A percentile compares a stretch with the other conserved stretches of the same genome.
Evolutionary conservation across 1,284 basidiomycete species (phyloP).

Genomic region (Jaminaea rosea): DNA sequence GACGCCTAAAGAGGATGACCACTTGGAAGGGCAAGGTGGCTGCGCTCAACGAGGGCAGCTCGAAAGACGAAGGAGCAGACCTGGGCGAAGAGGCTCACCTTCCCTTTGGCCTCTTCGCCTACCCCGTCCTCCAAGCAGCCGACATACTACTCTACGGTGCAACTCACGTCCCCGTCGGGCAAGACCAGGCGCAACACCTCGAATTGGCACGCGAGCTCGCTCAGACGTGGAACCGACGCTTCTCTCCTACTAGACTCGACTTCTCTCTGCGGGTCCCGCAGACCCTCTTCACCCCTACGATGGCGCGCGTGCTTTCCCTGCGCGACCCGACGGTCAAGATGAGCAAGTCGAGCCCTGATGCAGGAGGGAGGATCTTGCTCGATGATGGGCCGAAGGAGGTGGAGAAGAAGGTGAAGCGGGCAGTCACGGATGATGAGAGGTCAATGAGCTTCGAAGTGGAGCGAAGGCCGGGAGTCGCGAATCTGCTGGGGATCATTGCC

Average conservation of each 20-base stretch:
- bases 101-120: constrained; percentile 76
- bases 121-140: constrained; percentile 86
- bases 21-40: constrained; percentile 67
- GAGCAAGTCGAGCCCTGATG: constrained; percentile 81
- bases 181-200: constrained; percentile 88
- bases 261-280: background rate
- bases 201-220: constrained; percentile 78
- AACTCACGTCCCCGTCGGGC: constrained; percentile 87
- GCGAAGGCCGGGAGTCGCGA: constrained; percentile 69
- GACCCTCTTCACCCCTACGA: background rate
- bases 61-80: constrained; percentile 54
- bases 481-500: constrained; percentile 61
- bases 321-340: constrained; percentile 80
- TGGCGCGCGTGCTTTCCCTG: constrained; percentile 59
- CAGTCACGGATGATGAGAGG: constrained; percentile 72
- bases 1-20: constrained; percentile 78
- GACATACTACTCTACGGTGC: constrained; percentile 84
- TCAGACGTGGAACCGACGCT: constrained; percentile 66
- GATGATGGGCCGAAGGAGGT: constrained; percentile 66
- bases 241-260: constrained; percentile 53
- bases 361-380: constrained; percentile 72
- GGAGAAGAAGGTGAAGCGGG: constrained; percentile 62
- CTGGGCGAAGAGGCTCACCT: constrained; percentile 73
- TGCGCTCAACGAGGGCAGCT: background rate
- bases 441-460: constrained; percentile 65